Evolutionary conservation across 2,329 filamentous ascomycete species (phyloP).

Genomic region (Pseudogymnoascus sp.): DNA sequence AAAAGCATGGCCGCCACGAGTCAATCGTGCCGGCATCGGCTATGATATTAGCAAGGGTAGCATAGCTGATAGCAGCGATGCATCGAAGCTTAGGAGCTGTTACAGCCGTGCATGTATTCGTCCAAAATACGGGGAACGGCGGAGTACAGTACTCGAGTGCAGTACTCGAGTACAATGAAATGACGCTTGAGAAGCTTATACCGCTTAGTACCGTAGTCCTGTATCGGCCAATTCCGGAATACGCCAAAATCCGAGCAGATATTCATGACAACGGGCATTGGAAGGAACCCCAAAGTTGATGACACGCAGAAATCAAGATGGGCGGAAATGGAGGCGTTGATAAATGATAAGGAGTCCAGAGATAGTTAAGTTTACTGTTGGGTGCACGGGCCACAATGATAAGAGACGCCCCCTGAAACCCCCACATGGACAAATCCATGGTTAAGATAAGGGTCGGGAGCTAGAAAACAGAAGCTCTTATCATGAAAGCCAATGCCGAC

Average conservation of each 20-base stretch:
- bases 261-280: neutral
- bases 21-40: neutral
- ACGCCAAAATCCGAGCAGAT: neutral
- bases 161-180: neutral
- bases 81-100: neutral
- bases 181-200: neutral
- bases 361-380: neutral
- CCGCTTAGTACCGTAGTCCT: neutral
- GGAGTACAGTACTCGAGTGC: too few species aligned
- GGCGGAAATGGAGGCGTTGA: neutral
- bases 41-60: neutral
- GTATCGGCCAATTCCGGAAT: neutral
- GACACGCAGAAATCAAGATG: neutral
- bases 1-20: neutral
- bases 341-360: conserved; percentile 3
- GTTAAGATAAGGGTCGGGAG: neutral
- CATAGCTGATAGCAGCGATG: neutral
- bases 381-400: neutral
- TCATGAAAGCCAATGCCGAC: neutral
- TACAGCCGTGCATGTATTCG: neutral
- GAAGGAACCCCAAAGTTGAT: neutral
- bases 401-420: neutral
- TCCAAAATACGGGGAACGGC: neutral
- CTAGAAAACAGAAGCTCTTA: conserved; percentile 4
- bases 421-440: neutral